phyloP scores from a whole-genome alignment of 2,329 filamentous ascomycete species.

The Macrophomina tecta region DNA sequence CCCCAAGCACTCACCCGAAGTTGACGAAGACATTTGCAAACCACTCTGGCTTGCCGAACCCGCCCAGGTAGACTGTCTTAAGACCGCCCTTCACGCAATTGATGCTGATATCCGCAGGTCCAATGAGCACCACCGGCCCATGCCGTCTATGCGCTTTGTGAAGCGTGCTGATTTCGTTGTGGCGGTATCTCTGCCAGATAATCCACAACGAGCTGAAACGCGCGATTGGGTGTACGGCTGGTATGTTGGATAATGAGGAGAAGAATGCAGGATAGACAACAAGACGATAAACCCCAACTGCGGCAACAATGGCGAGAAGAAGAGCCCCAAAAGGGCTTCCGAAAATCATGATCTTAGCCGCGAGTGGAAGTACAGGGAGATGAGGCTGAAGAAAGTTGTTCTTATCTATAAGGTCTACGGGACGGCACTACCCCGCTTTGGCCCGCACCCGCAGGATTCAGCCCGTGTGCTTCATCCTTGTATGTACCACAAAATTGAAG shows the following conservation, averaged over 20 bases:
- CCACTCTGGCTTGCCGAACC: slow-evolving; percentile 11
- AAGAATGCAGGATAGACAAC: slow-evolving; percentile 1
- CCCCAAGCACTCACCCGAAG: background rate
- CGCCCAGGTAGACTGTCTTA: slow-evolving; percentile 9
- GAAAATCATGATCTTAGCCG: background rate
- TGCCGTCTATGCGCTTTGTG: background rate
- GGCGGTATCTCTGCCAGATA: background rate
- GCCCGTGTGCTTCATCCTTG: background rate
- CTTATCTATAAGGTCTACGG: background rate
- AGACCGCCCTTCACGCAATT: slow-evolving; percentile 9
- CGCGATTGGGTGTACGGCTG: background rate
- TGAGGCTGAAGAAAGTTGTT: background rate
- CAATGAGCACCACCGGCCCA: slow-evolving; percentile 6
- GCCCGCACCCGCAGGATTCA: slow-evolving; percentile 19
- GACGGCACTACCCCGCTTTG: background rate
- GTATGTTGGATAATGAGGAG: slow-evolving; percentile 1
- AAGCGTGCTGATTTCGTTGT: background rate
- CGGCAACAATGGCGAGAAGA: background rate
- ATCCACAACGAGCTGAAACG: slow-evolving; percentile 2
- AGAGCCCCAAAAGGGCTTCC: background rate
- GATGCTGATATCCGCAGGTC: background rate
- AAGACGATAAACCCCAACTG: background rate
- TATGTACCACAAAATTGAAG: background rate
- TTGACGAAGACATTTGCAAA: slow-evolving; percentile 13
- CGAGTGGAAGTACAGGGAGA: background rate